A percentile compares a stretch with the other conserved stretches of the same genome.
These are phyloP conservation scores for Gamarada debralockiae DNA, from an alignment of 495 filamentous ascomycete genomes.

Conservation along the genomic window DNA sequence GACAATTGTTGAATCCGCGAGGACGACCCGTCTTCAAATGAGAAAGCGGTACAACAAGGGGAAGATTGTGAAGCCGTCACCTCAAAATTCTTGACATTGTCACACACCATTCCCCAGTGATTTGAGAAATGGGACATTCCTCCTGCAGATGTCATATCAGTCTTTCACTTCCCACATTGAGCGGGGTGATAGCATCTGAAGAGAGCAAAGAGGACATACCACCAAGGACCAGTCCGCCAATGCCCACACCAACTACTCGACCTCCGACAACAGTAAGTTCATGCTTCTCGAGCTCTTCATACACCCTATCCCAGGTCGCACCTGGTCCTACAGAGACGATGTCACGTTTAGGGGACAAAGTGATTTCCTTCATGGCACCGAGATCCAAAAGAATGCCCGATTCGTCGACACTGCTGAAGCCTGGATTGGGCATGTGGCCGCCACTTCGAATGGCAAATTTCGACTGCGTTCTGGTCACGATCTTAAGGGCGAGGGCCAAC, in stretches of 20 bases:
- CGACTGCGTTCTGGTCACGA: neutral
- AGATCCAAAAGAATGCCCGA: conserved; percentile 31
- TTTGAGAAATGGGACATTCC: too few species aligned
- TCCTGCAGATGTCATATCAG: conserved; percentile 40
- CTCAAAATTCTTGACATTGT: too few species aligned
- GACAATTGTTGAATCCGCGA: too few species aligned
- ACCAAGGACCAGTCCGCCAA: conserved; percentile 49
- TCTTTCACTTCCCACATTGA: conserved; percentile 39
- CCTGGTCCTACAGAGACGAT: conserved; percentile 34
- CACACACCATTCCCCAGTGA: too few species aligned
- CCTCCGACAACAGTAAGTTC: conserved; percentile 44
- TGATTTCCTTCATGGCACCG: conserved; percentile 25
- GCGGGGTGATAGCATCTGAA: conserved; percentile 29
- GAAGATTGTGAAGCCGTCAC: too few species aligned
- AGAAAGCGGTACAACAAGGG: too few species aligned
- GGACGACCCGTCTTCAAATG: too few species aligned
- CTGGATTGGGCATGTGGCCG: conserved; percentile 26
- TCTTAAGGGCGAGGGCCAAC: neutral
- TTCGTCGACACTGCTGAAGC: conserved; percentile 25
- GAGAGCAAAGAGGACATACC: conserved; percentile 21
- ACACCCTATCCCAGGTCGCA: conserved; percentile 43
- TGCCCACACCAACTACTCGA: conserved; percentile 47
- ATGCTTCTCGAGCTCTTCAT: conserved; percentile 34
- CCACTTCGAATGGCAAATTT: conserved; percentile 32
- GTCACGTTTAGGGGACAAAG: conserved; percentile 23